Percentiles rank a stretch among this genome's conserved stretches.
These are phyloP conservation scores for Alternaria metachromatica DNA, from an alignment of 2,329 filamentous ascomycete genomes.

Conservation along the genomic window DNA sequence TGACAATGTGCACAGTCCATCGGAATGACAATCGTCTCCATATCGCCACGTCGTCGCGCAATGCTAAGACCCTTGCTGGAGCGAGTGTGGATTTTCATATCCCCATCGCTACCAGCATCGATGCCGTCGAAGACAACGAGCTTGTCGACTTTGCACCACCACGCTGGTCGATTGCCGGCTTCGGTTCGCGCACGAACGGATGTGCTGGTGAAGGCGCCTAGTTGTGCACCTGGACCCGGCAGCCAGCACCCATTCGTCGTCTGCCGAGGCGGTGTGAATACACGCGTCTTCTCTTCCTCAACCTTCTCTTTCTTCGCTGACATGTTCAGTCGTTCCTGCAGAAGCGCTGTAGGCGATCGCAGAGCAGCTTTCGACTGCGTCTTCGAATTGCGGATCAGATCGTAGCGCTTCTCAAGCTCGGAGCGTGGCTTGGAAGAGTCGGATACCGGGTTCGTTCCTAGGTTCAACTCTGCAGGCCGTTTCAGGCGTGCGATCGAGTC, in stretches of 20 bases:
- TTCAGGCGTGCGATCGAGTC: constrained; percentile 24
- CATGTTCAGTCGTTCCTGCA: constrained; percentile 39
- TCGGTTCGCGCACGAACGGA: constrained; percentile 38
- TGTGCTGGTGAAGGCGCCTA: constrained; percentile 33
- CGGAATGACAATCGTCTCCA: constrained; percentile 40
- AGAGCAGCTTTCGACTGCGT: constrained; percentile 37
- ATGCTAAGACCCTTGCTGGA: constrained; percentile 42
- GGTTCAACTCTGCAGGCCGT: constrained; percentile 40
- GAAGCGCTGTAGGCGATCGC: constrained; percentile 41
- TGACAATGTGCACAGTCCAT: constrained; percentile 42
- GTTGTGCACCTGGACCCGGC: constrained; percentile 30
- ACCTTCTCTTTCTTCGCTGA: constrained; percentile 22
- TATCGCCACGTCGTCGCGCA: constrained; percentile 35
- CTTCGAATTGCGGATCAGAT: constrained; percentile 41
- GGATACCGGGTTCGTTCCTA: constrained; percentile 18
- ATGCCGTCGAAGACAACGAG: constrained; percentile 44
- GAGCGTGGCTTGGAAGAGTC: constrained; percentile 30
- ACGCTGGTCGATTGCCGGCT: constrained; percentile 29
- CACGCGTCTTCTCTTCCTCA: constrained; percentile 30
- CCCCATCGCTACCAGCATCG: constrained; percentile 15
- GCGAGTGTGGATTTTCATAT: constrained; percentile 27
- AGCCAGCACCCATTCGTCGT: constrained; percentile 39
- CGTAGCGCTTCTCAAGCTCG: constrained; percentile 41
- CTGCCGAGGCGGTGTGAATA: constrained; percentile 36
- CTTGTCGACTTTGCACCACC: constrained; percentile 47